Percentiles rank a stretch among this genome's conserved stretches.
These are phyloP conservation scores for Extremus antarcticus DNA, from an alignment of 495 filamentous ascomycete species.

Conservation along the genomic window DNA sequence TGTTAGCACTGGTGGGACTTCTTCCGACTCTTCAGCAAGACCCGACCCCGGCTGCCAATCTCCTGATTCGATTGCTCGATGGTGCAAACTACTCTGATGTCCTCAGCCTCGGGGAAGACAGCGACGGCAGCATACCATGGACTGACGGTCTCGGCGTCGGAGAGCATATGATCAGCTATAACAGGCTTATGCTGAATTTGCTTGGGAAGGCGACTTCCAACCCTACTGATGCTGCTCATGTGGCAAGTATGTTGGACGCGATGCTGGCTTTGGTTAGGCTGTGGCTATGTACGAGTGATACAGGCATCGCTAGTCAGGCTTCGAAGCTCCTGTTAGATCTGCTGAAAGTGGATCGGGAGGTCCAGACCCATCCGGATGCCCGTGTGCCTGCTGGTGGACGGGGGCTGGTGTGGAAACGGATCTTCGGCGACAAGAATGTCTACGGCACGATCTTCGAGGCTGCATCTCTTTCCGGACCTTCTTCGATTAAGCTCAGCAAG, in stretches of 20 bases:
- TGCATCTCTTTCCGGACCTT: slow-evolving; percentile 40
- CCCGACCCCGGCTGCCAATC: slow-evolving; percentile 37
- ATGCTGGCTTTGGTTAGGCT: slow-evolving; percentile 50
- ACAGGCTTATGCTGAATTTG: slow-evolving; percentile 57
- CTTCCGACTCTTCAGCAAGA: slow-evolving; percentile 33
- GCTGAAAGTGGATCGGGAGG: slow-evolving; percentile 49
- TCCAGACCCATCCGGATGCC: slow-evolving; percentile 25
- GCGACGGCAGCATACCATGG: slow-evolving; percentile 20
- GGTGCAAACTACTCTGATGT: slow-evolving; percentile 42
- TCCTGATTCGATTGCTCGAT: slow-evolving; percentile 44
- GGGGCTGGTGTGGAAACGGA: slow-evolving; percentile 59
- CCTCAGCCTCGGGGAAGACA: slow-evolving; percentile 42
- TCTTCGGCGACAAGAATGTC: slow-evolving; percentile 56
- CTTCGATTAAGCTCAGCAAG: slow-evolving; percentile 35
- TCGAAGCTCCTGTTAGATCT: slow-evolving; percentile 56
- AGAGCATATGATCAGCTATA: slow-evolving; percentile 45
- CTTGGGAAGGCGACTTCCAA: slow-evolving; percentile 57
- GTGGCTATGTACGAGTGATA: slow-evolving; percentile 62
- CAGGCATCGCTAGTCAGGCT: slow-evolving; percentile 63
- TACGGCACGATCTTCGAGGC: slow-evolving; percentile 55
- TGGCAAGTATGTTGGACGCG: slow-evolving; percentile 53
- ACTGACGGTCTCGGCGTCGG: slow-evolving; percentile 40
- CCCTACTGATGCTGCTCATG: slow-evolving; percentile 53
- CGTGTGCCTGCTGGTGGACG: slow-evolving; percentile 41
- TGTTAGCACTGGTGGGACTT: slow-evolving; percentile 14